Base-by-base conservation (phyloP, 805 yeast genomes). In the Wickerhamiella bombiphila region DNA sequence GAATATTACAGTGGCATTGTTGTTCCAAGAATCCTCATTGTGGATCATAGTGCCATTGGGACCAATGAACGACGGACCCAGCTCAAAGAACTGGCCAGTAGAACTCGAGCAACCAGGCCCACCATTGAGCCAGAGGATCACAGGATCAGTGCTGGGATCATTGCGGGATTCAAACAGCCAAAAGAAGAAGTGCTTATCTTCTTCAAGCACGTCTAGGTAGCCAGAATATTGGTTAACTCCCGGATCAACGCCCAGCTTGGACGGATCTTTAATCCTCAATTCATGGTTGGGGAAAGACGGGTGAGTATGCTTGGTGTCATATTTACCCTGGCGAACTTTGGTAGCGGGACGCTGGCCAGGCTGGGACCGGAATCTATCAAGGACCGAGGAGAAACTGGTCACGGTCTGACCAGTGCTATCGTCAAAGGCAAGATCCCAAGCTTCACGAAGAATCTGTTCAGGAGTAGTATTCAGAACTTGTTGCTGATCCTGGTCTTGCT, bases 31-130 rank as follows among this genome's bases (percentile, higher is more conserved):
- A 61, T 74, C 61, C 22, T 93, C 93, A 62, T 88, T 88, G 58
- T 61, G 64, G 18, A 91, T 88, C 50, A 77, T 74, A 49, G 80
- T 62, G 39, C 74, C 59, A 39, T 77, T 70, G 48, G 74, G 74
- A 55, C 72, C 72, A 45, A 88, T 76, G 13, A 80, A 68, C 1
- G 94, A 71, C 7, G 97, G 94, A 19, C 98, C 97, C 50, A 86
- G 68, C 60, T 91, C 97, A 51, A 88, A 86, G 56, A 88, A 78
- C 46, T 86, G 67, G 14, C 97, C 97, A 14, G 93, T 81, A 55
- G 82, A 61, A 1, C 94, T 80, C 1, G 94, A 81, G 58, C 96
- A 86, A n/a, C 96, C 96, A 35, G 96, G 96, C 9, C 96, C 96
- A 45, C 96, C 96, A 56, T 88, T 86, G 53, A 88, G 66, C 96